Evolutionary conservation across 1,139 yeast genomes (phyloP).

Genomic region (Pichia sp.): DNA sequence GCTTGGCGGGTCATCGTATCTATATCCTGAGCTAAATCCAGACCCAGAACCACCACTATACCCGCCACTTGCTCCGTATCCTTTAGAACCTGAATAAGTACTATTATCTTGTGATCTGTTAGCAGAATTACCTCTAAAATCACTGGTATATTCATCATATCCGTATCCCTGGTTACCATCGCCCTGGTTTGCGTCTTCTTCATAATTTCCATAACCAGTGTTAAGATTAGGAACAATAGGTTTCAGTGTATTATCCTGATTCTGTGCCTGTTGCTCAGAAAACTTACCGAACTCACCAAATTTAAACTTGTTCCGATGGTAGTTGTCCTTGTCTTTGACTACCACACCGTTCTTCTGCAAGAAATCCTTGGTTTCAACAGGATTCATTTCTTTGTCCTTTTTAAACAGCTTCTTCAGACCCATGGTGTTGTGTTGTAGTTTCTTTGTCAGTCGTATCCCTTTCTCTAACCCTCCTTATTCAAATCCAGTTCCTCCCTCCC

Average conservation of each 20-base stretch:
- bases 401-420: constrained; percentile 47
- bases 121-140: constrained; percentile 2
- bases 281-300: constrained; percentile 62
- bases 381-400: constrained; percentile 50
- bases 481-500: too few species aligned
- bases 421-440: constrained; percentile 20
- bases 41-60: too few species aligned
- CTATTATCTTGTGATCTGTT: neutral
- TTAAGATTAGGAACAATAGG: constrained; percentile 25
- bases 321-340: constrained; percentile 35
- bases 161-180: constrained; percentile 13
- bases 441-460: too few species aligned
- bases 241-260: constrained; percentile 16
- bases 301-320: constrained; percentile 41
- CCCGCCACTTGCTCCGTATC: too few species aligned
- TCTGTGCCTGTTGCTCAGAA: constrained; percentile 42
- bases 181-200: constrained; percentile 3
- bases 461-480: too few species aligned
- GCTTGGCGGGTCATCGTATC: too few species aligned
- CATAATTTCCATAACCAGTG: constrained; percentile 14
- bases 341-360: constrained; percentile 50
- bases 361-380: constrained; percentile 48
- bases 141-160: constrained; percentile 13
- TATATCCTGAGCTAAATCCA: too few species aligned
- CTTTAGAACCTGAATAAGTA: too few species aligned